Evolutionary conservation across 2,329 filamentous ascomycete genomes (phyloP).

Genomic region (Chaetomium sp.): DNA sequence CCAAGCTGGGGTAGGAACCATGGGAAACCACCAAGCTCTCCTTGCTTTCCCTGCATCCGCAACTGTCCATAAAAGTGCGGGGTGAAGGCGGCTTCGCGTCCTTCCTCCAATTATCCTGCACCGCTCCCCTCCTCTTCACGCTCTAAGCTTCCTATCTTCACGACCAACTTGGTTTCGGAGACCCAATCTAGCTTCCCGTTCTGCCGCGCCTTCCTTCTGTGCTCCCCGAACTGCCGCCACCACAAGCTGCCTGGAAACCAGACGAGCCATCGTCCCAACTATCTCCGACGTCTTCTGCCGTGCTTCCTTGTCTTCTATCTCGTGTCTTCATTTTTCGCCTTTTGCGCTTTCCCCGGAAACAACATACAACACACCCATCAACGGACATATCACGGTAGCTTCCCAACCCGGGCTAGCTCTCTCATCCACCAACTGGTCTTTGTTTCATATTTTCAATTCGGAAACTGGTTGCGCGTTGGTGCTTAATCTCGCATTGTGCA

Average conservation of each 20-base stretch:
- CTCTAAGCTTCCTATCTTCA: slow-evolving; percentile 1
- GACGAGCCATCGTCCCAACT: slow-evolving; percentile 3
- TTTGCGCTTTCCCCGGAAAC: background rate
- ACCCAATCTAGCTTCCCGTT: slow-evolving; percentile 9
- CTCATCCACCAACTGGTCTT: background rate
- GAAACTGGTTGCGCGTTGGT: background rate
- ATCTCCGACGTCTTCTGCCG: slow-evolving; percentile 16
- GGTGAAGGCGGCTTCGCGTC: slow-evolving; percentile 13
- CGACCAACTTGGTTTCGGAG: background rate
- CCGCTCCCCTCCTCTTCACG: slow-evolving; percentile 18
- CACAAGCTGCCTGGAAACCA: slow-evolving; percentile 13
- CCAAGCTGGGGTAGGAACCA: background rate
- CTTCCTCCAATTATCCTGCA: slow-evolving; percentile 20
- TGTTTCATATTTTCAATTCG: slow-evolving; percentile 1
- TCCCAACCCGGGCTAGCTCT: background rate
- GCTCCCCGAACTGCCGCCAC: slow-evolving; percentile 10
- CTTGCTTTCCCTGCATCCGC: slow-evolving; percentile 5
- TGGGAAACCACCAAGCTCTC: slow-evolving; percentile 5
- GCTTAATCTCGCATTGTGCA: background rate
- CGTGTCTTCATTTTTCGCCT: background rate
- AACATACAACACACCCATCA: too few relatives aligned
- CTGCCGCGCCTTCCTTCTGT: slow-evolving; percentile 7
- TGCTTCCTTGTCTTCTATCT: slow-evolving; percentile 9
- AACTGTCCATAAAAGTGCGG: slow-evolving; percentile 18
- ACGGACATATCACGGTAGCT: slow-evolving; percentile 5